phyloP scores from a whole-genome alignment of 805 yeast genomes.

The Metschnikowia drakensbergensis region DNA sequence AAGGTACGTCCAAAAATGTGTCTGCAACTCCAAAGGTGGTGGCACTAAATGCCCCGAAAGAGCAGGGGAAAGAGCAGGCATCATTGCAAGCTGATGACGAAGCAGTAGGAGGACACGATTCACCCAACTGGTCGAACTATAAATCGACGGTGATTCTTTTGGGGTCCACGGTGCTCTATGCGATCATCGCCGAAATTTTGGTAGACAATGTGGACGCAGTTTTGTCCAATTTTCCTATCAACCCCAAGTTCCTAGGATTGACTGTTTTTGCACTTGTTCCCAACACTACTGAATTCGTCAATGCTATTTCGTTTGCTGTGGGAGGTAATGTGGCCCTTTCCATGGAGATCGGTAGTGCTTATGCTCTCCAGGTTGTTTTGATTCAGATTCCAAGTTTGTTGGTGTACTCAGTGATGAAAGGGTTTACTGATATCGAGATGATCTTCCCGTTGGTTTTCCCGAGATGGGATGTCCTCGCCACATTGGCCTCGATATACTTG shows the following conservation, averaged over 20 bases:
- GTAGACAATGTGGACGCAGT: slow-evolving; percentile 93
- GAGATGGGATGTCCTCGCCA: slow-evolving; percentile 89
- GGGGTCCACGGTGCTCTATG: slow-evolving; percentile 82
- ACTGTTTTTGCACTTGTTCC: slow-evolving; percentile 96
- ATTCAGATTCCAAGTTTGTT: slow-evolving; percentile 91
- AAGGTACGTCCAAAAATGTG: not conserved
- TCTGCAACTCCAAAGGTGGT: not conserved
- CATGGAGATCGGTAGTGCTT: slow-evolving; percentile 97
- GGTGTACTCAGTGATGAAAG: slow-evolving; percentile 56
- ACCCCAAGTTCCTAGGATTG: slow-evolving; percentile 87
- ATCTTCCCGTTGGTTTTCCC: slow-evolving; percentile 88
- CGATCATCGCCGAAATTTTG: slow-evolving; percentile 88
- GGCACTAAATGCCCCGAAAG: not conserved
- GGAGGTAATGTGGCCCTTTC: slow-evolving; percentile 94
- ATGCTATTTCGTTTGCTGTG: slow-evolving; percentile 94
- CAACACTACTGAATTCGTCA: slow-evolving; percentile 92
- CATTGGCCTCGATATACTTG: slow-evolving; percentile 77
- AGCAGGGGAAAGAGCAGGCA: not conserved
- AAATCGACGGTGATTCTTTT: slow-evolving; percentile 81
- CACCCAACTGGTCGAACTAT: slow-evolving; percentile 92
- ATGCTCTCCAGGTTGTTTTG: slow-evolving; percentile 91
- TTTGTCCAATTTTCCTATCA: slow-evolving; percentile 68
- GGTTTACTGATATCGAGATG: slow-evolving; percentile 37
- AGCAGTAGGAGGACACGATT: slow-evolving; percentile 74
- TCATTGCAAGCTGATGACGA: slow-evolving; percentile 1